A percentile compares a stretch with the other conserved stretches of the same genome.
Evolutionary conservation across 2,329 filamentous ascomycete genomes (phyloP).

Genomic region (Talaromyces albobiverticillius): DNA sequence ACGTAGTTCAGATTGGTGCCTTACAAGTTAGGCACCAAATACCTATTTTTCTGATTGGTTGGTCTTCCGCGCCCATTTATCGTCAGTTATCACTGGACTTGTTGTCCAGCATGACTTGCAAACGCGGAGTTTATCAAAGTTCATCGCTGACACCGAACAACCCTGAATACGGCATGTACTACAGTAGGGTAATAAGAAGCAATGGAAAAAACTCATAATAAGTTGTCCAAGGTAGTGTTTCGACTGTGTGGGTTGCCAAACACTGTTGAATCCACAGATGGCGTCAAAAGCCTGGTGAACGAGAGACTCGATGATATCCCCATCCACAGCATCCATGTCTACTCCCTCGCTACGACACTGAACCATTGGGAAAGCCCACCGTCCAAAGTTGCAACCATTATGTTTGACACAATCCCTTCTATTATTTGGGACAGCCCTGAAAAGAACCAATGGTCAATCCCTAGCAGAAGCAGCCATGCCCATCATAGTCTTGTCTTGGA

Average conservation of each 20-base stretch:
- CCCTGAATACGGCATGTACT: too few species aligned
- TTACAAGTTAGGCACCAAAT: too few species aligned
- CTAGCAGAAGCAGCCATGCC: too few species aligned
- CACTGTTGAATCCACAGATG: background rate
- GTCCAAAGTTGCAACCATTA: background rate
- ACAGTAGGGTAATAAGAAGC: too few species aligned
- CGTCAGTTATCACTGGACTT: too few species aligned
- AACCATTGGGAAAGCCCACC: background rate
- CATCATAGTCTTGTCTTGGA: background rate
- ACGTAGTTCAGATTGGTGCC: too few species aligned
- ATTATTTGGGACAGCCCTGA: background rate
- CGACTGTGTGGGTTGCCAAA: background rate
- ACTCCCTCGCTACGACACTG: background rate
- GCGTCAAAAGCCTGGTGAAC: background rate
- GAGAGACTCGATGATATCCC: background rate
- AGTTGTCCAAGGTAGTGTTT: background rate
- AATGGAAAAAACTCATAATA: too few species aligned
- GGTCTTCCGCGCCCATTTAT: too few species aligned
- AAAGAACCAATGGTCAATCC: background rate
- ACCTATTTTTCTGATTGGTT: too few species aligned
- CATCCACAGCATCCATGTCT: background rate
- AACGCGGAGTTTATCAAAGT: too few species aligned
- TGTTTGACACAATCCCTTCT: background rate
- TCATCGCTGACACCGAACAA: too few species aligned
- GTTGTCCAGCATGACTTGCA: too few species aligned